Evolutionary conservation across 306 rosid genomes (phyloP).

Genomic region (Elaeagnus macrophylla): DNA sequence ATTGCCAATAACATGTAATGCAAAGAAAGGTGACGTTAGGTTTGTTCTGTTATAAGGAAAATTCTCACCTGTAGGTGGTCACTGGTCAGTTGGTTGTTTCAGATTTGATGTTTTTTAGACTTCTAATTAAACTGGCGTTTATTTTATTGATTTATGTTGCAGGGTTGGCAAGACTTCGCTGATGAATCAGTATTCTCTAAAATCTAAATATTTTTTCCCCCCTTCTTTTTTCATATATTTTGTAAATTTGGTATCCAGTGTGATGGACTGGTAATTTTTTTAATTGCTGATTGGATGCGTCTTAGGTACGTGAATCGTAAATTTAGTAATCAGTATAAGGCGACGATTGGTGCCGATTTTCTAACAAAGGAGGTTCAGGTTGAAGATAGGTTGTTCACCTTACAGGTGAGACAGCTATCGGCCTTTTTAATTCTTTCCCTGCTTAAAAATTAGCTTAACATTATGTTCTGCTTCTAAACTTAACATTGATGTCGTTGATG

Average conservation of each 20-base stretch:
- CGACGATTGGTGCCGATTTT: conserved; percentile 98
- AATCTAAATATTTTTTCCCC: conserved; percentile 17
- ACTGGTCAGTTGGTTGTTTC: too few relatives aligned
- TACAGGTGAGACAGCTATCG: conserved; percentile 57
- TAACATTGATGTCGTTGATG: not conserved
- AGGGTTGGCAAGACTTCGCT: conserved; percentile 98
- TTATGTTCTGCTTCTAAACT: too few relatives aligned
- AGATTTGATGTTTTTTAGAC: not conserved
- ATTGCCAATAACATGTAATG: not conserved
- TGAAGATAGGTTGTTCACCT: conserved; percentile 93
- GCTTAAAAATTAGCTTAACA: too few relatives aligned
- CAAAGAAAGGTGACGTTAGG: too few relatives aligned
- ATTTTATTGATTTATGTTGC: conserved; percentile 17
- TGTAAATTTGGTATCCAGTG: not conserved
- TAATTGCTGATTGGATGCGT: not conserved
- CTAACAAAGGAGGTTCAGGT: conserved; percentile 98
- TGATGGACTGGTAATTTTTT: conserved; percentile 5
- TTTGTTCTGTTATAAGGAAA: too few relatives aligned
- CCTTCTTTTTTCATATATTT: conserved; percentile 4
- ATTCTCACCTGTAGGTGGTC: too few relatives aligned
- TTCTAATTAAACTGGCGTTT: not conserved
- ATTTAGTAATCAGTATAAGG: conserved; percentile 98
- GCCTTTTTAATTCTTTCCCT: not conserved
- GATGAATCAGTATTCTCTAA: conserved; percentile 75
- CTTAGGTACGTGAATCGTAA: conserved; percentile 93